Evolutionary conservation across 2,329 filamentous ascomycete species (phyloP), one percentile per base, ranked within the genome.

Genomic region (Phialocephala subalpina): DNA sequence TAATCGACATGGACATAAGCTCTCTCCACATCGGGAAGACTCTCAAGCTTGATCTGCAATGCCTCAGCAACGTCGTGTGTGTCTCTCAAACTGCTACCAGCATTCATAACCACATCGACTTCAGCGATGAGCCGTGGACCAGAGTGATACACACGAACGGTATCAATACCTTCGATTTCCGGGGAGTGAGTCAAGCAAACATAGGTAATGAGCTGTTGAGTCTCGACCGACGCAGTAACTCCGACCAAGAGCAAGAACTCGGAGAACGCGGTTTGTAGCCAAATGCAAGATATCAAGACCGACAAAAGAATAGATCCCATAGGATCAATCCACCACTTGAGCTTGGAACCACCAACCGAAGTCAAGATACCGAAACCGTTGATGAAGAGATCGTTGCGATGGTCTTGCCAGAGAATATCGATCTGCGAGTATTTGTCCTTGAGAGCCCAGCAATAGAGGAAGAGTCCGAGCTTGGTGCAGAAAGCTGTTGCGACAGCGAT

Each of bases 1-100:
- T 97, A 98, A 78, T 99, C 96, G 20, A 97, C 94, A 78, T 99
- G 96, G 22, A 98, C 96, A 77, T 97, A 98, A 0, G 94, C 94
- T 66, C 96, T 83, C 84, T 98, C 96, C 11, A 98, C 90, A 76
- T 97, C 91, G 0, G 96, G 95, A 69, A 99, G 80, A 64, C 90
- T 92, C 84, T 99, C 96, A 2, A 98, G 84, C 82, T 98, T 98
- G 69, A 92, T 92, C 83, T 99, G 96, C 73, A 99, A 83, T 73
- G 91, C 94, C 80, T 99, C 96, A 0, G 96, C 95, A 14, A 97
- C 88, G 75, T 99, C 96, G 78, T 99, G 96, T 0, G 94, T 96
- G 60, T 90, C 89, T 68, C 87, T 84, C 18, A 99, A 85, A 1
- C 88, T 87, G 62, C 90, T 86, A 0, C 87, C 82, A 0, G 90